A percentile compares a stretch with the other conserved stretches of the same genome.
Evolutionary conservation across 2,329 filamentous ascomycete genomes (phyloP).

Genomic region (Magnaporthiopsis rhizophila): DNA sequence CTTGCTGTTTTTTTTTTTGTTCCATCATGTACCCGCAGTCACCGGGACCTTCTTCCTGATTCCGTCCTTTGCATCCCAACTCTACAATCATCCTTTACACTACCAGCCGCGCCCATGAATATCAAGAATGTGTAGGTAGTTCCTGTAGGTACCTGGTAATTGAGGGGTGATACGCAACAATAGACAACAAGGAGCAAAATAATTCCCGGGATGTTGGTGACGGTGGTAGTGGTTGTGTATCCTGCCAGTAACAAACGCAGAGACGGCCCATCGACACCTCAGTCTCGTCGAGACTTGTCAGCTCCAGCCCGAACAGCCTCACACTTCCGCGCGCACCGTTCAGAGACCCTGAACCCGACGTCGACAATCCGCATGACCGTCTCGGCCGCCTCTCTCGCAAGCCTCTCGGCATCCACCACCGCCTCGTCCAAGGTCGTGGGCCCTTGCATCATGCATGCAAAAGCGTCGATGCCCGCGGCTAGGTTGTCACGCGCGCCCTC

Average conservation of each 20-base stretch:
- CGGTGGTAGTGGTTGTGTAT: no score
- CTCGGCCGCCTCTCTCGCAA: constrained; percentile 21
- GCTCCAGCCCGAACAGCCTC: not conserved
- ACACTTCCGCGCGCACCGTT: not conserved
- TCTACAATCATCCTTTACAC: no score
- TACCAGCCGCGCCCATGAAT: no score
- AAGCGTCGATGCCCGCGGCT: constrained; percentile 25
- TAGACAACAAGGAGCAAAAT: no score
- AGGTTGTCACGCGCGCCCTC: constrained; percentile 18
- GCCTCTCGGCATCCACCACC: constrained; percentile 17
- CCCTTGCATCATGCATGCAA: constrained; percentile 21
- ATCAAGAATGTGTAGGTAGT: no score
- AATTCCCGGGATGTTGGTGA: no score
- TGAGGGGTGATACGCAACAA: no score
- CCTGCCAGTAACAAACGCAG: no score
- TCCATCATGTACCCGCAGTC: not conserved
- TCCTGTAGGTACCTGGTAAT: no score
- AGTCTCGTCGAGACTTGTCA: no score
- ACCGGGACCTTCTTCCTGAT: not conserved
- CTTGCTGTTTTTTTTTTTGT: not conserved
- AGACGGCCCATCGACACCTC: no score
- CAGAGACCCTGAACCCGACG: not conserved
- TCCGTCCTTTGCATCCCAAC: no score
- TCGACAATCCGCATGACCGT: constrained; percentile 20
- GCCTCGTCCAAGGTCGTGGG: constrained; percentile 21